phyloP scores from a whole-genome alignment of 148 eudicot genomes.

The Chenopodium album region DNA sequence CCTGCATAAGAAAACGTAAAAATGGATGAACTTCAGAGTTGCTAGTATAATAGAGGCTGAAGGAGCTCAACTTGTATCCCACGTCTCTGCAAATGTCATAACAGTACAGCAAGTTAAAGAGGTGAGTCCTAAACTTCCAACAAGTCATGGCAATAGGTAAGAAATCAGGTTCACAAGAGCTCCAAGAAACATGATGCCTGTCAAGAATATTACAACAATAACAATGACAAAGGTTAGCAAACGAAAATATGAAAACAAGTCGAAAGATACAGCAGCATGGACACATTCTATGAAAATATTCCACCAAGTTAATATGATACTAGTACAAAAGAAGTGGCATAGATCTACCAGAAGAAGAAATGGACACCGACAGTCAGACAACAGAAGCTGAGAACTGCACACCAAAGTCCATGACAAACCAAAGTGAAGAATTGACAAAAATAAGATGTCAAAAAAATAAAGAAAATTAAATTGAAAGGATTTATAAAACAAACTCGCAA shows the following conservation, averaged over 20 bases:
- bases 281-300: neutral
- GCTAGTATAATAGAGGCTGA: slow-evolving; percentile 21
- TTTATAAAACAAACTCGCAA: neutral
- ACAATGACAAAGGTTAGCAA: slow-evolving; percentile 50
- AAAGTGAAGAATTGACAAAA: neutral
- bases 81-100: slow-evolving; percentile 82
- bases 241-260: slow-evolving; percentile 8
- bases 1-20: slow-evolving; percentile 37
- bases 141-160: slow-evolving; percentile 73
- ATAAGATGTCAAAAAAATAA: neutral
- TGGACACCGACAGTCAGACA: slow-evolving; percentile 15
- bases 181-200: slow-evolving; percentile 91
- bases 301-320: neutral
- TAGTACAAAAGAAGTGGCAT: neutral
- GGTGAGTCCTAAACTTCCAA: slow-evolving; percentile 98
- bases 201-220: slow-evolving; percentile 54
- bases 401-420: slow-evolving; percentile 8
- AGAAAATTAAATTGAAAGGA: neutral
- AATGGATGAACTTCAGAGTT: slow-evolving; percentile 19
- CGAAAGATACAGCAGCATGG: neutral
- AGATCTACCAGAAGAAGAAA: slow-evolving; percentile 17
- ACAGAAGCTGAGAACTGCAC: slow-evolving; percentile 24
- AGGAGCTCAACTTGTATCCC: slow-evolving; percentile 32
- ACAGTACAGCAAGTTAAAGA: slow-evolving; percentile 90
- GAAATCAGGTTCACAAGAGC: slow-evolving; percentile 77